Evolutionary conservation across 352 stramenopile species (phyloP).

Genomic region (Globisporangium sylvaticum): DNA sequence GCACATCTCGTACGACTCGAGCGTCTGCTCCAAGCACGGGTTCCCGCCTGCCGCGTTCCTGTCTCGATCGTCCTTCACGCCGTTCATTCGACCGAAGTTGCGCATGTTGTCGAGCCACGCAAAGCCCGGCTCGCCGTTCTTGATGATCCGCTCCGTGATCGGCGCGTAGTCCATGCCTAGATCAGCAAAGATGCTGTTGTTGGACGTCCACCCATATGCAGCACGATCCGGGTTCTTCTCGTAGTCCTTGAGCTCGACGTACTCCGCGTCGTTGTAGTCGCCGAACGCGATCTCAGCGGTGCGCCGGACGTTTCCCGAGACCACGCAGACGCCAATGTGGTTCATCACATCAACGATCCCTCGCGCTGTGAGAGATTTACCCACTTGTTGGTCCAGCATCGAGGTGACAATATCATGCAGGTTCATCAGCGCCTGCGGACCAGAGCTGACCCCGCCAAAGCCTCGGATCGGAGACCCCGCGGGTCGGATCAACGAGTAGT

Average conservation of each 20-base stretch:
- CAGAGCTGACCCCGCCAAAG: slow-evolving; percentile 90
- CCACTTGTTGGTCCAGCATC: slow-evolving; percentile 48
- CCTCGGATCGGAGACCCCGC: slow-evolving; percentile 84
- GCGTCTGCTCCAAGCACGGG: slow-evolving; percentile 89
- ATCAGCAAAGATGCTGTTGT: slow-evolving; percentile 92
- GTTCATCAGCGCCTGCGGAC: slow-evolving; percentile 62
- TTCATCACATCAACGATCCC: slow-evolving; percentile 94
- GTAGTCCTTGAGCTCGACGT: slow-evolving; percentile 92
- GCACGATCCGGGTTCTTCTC: slow-evolving; percentile 84
- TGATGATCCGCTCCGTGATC: slow-evolving; percentile 79
- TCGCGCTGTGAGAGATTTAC: slow-evolving; percentile 52
- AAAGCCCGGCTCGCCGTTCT: slow-evolving; percentile 91
- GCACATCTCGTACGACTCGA: slow-evolving; percentile 94
- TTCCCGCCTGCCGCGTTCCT: slow-evolving; percentile 83
- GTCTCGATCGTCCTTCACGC: slow-evolving; percentile 79
- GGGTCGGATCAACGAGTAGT: slow-evolving; percentile 82
- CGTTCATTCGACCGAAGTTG: slow-evolving; percentile 88
- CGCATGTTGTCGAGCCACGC: slow-evolving; percentile 95
- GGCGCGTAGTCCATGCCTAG: slow-evolving; percentile 91
- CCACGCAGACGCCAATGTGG: slow-evolving; percentile 86
- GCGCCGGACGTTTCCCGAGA: slow-evolving; percentile 90
- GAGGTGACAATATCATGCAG: slow-evolving; percentile 67
- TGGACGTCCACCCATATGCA: slow-evolving; percentile 90
- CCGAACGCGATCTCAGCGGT: slow-evolving; percentile 94
- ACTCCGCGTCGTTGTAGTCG: slow-evolving; percentile 79